phyloP scores from a whole-genome alignment of 495 filamentous ascomycete genomes.

The Hypoxylon subgilvum region DNA sequence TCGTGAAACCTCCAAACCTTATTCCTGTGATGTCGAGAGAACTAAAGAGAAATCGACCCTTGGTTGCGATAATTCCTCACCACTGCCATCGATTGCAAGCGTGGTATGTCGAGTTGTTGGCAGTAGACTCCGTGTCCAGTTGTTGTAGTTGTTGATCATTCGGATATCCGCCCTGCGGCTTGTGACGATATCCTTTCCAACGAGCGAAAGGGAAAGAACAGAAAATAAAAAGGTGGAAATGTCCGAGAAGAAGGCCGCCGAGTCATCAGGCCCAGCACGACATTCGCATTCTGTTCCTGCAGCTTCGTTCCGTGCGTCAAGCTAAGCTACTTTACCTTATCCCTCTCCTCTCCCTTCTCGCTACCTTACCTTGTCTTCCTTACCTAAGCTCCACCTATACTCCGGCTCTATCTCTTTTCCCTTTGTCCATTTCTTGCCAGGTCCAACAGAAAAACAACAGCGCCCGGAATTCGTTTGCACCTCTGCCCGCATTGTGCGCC shows the following conservation, averaged over 20 bases:
- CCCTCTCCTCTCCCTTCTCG: not conserved
- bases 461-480: constrained; percentile 1
- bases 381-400: constrained; percentile 22
- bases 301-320: constrained; percentile 57
- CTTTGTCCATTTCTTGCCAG: not conserved
- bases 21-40: constrained; percentile 15
- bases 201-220: constrained; percentile 2
- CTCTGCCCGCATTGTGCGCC: constrained; percentile 6
- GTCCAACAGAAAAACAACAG: not conserved
- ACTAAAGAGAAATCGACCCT: constrained; percentile 5
- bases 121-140: constrained; percentile 4
- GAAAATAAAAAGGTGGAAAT: constrained; percentile 36
- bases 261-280: constrained; percentile 49
- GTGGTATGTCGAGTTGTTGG: constrained; percentile 26
- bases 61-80: constrained; percentile 2
- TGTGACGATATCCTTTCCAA: constrained; percentile 3
- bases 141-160: too few relatives aligned
- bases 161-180: not conserved
- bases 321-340: constrained; percentile 22
- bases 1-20: constrained; percentile 13
- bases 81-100: constrained; percentile 19
- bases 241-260: constrained; percentile 43
- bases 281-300: constrained; percentile 53
- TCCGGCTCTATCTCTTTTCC: too few relatives aligned
- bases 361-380: constrained; percentile 19